These are phyloP conservation scores for Aspergillus bridgeri DNA, from an alignment of 495 filamentous ascomycete genomes.

Conservation along the genomic window DNA sequence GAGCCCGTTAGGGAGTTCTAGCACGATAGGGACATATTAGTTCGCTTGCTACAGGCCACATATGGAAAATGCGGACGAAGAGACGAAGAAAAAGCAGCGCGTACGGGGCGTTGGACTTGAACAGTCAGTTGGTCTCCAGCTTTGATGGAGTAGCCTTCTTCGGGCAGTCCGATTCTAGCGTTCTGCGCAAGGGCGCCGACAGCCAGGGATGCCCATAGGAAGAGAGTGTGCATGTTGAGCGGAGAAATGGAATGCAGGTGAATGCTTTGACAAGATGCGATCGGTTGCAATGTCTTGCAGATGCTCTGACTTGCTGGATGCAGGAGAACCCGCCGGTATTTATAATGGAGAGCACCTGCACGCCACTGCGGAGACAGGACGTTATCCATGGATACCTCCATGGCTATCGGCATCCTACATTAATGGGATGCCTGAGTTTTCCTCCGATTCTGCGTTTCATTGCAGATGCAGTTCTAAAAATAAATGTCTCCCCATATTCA, in stretches of 20 bases:
- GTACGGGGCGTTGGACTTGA: slow-evolving; percentile 34
- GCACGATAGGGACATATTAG: background rate
- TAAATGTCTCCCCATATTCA: background rate
- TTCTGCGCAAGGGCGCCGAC: slow-evolving; percentile 58
- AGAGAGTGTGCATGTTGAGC: slow-evolving; percentile 24
- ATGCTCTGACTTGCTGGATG: background rate
- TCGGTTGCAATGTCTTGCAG: background rate
- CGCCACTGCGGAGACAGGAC: background rate
- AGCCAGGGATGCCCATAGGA: slow-evolving; percentile 21
- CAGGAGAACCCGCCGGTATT: background rate
- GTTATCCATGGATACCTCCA: background rate
- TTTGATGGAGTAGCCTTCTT: slow-evolving; percentile 12
- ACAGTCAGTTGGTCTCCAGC: slow-evolving; percentile 23
- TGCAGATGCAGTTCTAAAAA: background rate
- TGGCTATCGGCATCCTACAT: background rate
- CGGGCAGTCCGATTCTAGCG: slow-evolving; percentile 65
- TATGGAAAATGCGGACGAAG: background rate
- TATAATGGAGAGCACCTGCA: background rate
- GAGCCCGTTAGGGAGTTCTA: slow-evolving; percentile 32
- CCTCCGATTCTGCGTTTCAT: background rate
- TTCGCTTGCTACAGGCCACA: background rate
- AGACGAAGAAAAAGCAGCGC: slow-evolving; percentile 8
- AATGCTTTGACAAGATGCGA: background rate
- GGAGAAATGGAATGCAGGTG: background rate
- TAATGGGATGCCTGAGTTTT: background rate